Conservation (phyloP, 805 yeast genomes). For the Metschnikowia lachancei region DNA sequence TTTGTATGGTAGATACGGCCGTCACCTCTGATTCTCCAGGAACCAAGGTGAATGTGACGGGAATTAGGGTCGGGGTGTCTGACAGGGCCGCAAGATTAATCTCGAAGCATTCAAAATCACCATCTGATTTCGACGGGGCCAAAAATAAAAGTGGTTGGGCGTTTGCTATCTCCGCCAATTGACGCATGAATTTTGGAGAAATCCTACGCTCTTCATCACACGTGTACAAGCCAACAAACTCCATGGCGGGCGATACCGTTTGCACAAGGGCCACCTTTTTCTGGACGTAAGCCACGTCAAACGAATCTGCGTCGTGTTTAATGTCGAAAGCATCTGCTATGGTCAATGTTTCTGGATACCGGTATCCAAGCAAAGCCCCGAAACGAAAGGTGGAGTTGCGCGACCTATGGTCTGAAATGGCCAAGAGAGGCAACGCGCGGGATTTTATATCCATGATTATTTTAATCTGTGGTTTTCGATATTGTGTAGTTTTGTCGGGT, state of each 20-base stretch:
- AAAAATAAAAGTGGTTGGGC: conserved; percentile 11
- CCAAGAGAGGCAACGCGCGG: conserved; percentile 30
- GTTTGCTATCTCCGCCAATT: conserved; percentile 11
- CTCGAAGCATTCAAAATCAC: too few relatives aligned
- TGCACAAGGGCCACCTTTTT: conserved; percentile 29
- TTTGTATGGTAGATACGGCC: conserved; percentile 32
- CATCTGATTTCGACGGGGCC: conserved; percentile 3
- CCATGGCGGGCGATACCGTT: conserved; percentile 28
- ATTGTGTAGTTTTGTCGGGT: too few relatives aligned
- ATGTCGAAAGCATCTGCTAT: conserved; percentile 33
- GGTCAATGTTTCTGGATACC: conserved; percentile 4
- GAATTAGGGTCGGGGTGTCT: conserved; percentile 8
- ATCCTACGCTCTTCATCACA: conserved; percentile 7
- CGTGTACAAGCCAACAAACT: conserved; percentile 33
- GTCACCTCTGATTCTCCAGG: conserved; percentile 33
- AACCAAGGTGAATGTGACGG: conserved; percentile 20
- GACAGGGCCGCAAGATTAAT: too few relatives aligned
- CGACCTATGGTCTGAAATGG: conserved; percentile 30
- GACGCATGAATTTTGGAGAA: conserved; percentile 10
- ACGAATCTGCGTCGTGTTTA: conserved; percentile 13
- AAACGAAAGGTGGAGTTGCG: conserved; percentile 19
- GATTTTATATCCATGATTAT: conserved; percentile 5
- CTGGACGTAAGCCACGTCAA: conserved; percentile 27
- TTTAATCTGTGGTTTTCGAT: too few relatives aligned
- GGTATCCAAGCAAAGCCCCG: conserved; percentile 33